Evolutionary conservation across 768 basidiomycete genomes (phyloP).

Genomic region (Aureoboletus auriporus): DNA sequence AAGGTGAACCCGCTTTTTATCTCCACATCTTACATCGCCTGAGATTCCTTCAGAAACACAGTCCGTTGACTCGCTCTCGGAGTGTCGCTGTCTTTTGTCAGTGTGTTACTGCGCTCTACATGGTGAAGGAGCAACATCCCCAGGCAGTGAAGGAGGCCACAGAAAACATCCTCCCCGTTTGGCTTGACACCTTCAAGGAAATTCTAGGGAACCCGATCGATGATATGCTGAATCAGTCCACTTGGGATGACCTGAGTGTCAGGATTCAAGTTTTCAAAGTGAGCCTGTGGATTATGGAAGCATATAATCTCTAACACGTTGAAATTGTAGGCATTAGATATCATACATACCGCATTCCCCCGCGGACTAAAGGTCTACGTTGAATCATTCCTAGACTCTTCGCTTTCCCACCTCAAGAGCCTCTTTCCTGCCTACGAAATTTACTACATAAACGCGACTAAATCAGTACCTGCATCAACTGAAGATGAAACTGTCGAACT

Average conservation of each 20-base stretch:
- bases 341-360: constrained; percentile 79
- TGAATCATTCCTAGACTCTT: constrained; percentile 51
- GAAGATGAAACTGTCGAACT: constrained; percentile 79
- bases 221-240: constrained; percentile 54
- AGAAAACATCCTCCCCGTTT: constrained; percentile 76
- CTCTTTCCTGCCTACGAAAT: constrained; percentile 58
- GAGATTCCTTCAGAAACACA: constrained; percentile 48
- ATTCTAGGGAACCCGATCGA: constrained; percentile 60
- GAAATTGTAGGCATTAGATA: constrained; percentile 63
- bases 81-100: constrained; percentile 88
- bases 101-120: constrained; percentile 84
- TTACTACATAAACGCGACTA: constrained; percentile 57
- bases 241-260: constrained; percentile 82
- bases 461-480: constrained; percentile 56
- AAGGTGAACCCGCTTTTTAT: constrained; percentile 45
- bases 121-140: constrained; percentile 93
- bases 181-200: constrained; percentile 88
- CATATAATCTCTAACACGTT: constrained; percentile 1
- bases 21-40: not conserved
- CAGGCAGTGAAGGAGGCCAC: constrained; percentile 81
- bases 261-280: constrained; percentile 86
- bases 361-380: constrained; percentile 63
- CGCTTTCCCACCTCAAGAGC: constrained; percentile 55
- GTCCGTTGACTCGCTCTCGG: constrained; percentile 77
- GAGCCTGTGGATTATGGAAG: constrained; percentile 6